Conservation (phyloP, 139 green algal species). For the Chlorella sp. region DNA sequence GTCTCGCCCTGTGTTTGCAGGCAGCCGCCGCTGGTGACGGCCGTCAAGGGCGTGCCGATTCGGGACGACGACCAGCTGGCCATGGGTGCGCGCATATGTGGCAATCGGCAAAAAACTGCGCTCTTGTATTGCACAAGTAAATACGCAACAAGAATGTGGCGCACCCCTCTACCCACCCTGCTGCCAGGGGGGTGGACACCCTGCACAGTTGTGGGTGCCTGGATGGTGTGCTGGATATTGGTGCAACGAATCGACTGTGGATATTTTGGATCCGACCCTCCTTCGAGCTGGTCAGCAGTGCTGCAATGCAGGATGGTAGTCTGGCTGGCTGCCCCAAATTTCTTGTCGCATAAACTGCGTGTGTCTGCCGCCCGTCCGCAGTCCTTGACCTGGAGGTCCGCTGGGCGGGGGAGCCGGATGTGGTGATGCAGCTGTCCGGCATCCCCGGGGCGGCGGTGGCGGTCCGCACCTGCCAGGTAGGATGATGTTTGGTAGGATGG, state of each 20-base stretch:
- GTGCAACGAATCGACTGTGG: too few relatives aligned
- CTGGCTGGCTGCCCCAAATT: neutral
- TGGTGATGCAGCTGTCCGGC: constrained; percentile 40
- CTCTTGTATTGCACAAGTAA: too few relatives aligned
- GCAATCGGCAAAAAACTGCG: too few relatives aligned
- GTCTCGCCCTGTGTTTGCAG: too few relatives aligned
- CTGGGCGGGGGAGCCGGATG: constrained; percentile 49
- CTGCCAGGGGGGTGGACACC: too few relatives aligned
- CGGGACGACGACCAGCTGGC: constrained; percentile 21
- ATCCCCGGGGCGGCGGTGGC: constrained; percentile 22
- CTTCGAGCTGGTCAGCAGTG: too few relatives aligned
- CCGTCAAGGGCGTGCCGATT: constrained; percentile 38
- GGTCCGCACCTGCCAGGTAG: constrained; percentile 12
- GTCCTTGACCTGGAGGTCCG: constrained; percentile 48
- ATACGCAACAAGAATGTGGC: too few relatives aligned
- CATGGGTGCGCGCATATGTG: constrained; percentile 12
- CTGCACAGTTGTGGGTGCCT: neutral
- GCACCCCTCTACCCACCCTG: too few relatives aligned
- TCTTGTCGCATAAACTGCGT: neutral
- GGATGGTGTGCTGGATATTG: too few relatives aligned
- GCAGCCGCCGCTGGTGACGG: constrained; percentile 23
- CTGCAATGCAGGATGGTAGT: neutral
- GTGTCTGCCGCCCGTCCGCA: neutral
- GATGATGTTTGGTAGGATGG: too few relatives aligned
- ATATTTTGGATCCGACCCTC: too few relatives aligned